A percentile compares a stretch with the other conserved stretches of the same genome.
phyloP scores from a whole-genome alignment of 2,329 filamentous ascomycete species.

The Cercospora janseana region DNA sequence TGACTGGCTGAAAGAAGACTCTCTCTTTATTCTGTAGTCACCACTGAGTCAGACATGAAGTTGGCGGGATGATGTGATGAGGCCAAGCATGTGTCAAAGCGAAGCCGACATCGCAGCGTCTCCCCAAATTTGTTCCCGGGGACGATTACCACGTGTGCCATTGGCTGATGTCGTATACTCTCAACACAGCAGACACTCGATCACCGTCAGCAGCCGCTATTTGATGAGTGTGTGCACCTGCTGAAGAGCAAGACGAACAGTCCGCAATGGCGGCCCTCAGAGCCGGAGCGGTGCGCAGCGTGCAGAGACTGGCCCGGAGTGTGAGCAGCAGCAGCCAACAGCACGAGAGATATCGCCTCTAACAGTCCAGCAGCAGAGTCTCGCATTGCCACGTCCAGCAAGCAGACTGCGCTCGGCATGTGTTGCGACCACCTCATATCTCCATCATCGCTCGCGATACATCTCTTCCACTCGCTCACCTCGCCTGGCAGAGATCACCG shows the following conservation, averaged over 20 bases:
- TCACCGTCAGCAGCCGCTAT: not conserved
- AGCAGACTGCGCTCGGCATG: conserved; percentile 4
- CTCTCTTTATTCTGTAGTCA: not conserved
- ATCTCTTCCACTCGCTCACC: conserved; percentile 27
- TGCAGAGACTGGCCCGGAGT: conserved; percentile 24
- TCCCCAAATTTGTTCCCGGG: conserved; percentile 2
- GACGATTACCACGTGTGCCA: conserved; percentile 20
- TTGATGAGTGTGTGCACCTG: not conserved
- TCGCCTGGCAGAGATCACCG: conserved; percentile 40
- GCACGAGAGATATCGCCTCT: not conserved
- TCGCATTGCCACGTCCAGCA: conserved; percentile 14
- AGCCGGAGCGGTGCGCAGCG: conserved; percentile 23
- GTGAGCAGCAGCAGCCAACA: conserved; percentile 18
- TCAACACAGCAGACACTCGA: not conserved
- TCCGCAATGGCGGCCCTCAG: conserved; percentile 24
- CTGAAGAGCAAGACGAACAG: not conserved
- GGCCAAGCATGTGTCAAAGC: not conserved
- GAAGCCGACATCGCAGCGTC: conserved; percentile 10
- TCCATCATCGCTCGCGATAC: conserved; percentile 32
- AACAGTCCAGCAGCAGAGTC: conserved; percentile 9
- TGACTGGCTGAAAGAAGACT: not conserved
- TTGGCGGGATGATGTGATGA: not conserved
- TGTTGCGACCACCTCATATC: conserved; percentile 11
- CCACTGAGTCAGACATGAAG: not conserved
- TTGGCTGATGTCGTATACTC: conserved; percentile 15